Conservation (phyloP, 108 stramenopile genomes). For the Nannochloropsis gaditana region DNA sequence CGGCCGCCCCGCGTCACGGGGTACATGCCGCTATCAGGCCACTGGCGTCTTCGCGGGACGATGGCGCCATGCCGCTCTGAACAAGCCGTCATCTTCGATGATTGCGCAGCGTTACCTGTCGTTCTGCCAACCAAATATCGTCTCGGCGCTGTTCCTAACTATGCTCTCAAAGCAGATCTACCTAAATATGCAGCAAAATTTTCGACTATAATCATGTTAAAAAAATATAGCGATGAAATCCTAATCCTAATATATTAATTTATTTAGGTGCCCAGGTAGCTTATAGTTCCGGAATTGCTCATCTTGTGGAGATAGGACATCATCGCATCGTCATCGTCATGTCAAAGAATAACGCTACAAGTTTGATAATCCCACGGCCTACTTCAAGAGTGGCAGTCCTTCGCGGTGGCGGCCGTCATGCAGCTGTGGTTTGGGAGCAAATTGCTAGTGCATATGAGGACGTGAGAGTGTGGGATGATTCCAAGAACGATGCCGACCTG, state of each 20-base stretch:
- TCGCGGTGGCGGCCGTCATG: constrained; percentile 9
- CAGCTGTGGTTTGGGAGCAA: neutral
- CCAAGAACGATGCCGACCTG: neutral
- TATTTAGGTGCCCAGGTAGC: neutral
- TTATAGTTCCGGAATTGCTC: neutral
- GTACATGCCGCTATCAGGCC: too few species aligned
- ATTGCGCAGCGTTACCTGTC: too few species aligned
- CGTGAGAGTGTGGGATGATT: constrained; percentile 5
- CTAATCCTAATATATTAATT: neutral
- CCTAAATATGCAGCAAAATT: too few species aligned
- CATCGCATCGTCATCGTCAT: neutral
- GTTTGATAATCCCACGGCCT: neutral
- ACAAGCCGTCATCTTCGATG: too few species aligned
- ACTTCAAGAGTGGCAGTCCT: constrained; percentile 4
- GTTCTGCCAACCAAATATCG: too few species aligned
- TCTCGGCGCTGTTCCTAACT: too few species aligned
- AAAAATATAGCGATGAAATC: neutral
- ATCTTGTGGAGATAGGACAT: neutral
- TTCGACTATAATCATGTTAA: neutral
- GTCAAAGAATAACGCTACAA: neutral
- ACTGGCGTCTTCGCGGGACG: too few species aligned
- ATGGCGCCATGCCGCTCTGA: too few species aligned
- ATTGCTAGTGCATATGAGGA: neutral
- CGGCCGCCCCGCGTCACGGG: too few species aligned
- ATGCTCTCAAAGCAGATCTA: too few species aligned